A percentile compares a stretch with the other conserved stretches of the same genome.
phyloP scores from a whole-genome alignment of 1,284 basidiomycete genomes.

The Ganoderma boninense region DNA sequence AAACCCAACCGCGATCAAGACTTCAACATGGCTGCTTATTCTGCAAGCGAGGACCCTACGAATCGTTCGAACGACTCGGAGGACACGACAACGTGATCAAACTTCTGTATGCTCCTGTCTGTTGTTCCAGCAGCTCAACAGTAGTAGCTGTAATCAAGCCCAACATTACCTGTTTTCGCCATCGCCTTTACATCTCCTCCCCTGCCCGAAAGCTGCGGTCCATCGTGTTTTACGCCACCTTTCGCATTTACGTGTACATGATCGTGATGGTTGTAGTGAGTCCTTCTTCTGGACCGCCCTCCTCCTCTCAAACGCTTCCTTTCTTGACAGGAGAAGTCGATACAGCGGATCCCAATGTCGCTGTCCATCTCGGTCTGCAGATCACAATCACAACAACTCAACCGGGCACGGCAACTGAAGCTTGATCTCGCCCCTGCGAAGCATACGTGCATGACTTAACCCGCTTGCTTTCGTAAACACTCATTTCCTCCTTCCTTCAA shows the following conservation, averaged over 20 bases:
- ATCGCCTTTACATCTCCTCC: neutral
- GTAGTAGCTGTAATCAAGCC: no score
- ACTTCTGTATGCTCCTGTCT: no score
- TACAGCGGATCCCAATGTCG: neutral
- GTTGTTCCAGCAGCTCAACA: no score
- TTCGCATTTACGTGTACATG: neutral
- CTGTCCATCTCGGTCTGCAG: neutral
- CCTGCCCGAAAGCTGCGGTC: neutral
- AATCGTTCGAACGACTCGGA: no score
- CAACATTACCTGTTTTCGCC: no score
- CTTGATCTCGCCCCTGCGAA: neutral
- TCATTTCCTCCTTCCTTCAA: no score
- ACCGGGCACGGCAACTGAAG: neutral
- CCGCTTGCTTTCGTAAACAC: neutral
- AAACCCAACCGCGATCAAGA: no score
- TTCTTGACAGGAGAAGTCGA: neutral
- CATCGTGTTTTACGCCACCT: neutral
- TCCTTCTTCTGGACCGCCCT: neutral
- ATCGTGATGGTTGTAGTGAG: neutral
- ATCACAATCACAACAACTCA: neutral
- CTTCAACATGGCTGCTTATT: no score
- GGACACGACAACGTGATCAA: no score
- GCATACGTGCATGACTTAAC: neutral
- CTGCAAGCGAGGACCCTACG: no score
- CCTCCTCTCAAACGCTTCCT: neutral